Percentiles rank a stretch among this genome's conserved stretches.
These are phyloP conservation scores for Kockovaella imperatae DNA, from an alignment of 768 basidiomycete genomes.

Conservation along the genomic window DNA sequence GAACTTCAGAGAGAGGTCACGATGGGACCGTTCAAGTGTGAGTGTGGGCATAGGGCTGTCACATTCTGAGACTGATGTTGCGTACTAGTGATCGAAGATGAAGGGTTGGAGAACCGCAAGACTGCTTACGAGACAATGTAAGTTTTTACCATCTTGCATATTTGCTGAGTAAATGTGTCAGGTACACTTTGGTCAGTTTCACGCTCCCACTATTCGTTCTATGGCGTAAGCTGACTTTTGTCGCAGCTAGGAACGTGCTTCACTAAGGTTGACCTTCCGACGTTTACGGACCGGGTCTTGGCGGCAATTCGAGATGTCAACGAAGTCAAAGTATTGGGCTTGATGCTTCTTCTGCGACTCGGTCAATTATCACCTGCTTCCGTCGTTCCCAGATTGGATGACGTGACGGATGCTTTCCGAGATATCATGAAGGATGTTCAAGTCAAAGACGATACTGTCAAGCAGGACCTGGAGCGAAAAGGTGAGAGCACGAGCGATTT, in stretches of 20 bases:
- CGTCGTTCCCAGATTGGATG: conserved; percentile 48
- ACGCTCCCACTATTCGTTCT: neutral
- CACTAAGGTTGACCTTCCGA: conserved; percentile 73
- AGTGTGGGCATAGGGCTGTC: conserved; percentile 6
- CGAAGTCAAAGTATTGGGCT: conserved; percentile 93
- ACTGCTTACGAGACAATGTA: conserved; percentile 94
- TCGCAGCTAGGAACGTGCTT: conserved; percentile 59
- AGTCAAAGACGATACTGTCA: conserved; percentile 80
- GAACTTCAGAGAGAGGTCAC: conserved; percentile 39
- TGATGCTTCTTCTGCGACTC: conserved; percentile 89
- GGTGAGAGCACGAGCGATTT: conserved; percentile 14
- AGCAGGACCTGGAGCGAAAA: conserved; percentile 86
- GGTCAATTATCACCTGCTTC: conserved; percentile 76
- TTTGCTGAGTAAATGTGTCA: neutral
- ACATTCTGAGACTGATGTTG: neutral
- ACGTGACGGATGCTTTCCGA: conserved; percentile 63
- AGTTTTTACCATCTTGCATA: neutral
- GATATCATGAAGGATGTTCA: conserved; percentile 75
- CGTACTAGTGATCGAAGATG: conserved; percentile 71
- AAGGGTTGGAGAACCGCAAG: conserved; percentile 91
- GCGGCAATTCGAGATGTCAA: conserved; percentile 82
- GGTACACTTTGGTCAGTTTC: conserved; percentile 64
- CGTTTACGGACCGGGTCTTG: conserved; percentile 72
- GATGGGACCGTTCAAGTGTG: conserved; percentile 43
- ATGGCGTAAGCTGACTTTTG: neutral